Evolutionary conservation across 1,284 basidiomycete species (phyloP).

Genomic region (Sporisorium sorghi): DNA sequence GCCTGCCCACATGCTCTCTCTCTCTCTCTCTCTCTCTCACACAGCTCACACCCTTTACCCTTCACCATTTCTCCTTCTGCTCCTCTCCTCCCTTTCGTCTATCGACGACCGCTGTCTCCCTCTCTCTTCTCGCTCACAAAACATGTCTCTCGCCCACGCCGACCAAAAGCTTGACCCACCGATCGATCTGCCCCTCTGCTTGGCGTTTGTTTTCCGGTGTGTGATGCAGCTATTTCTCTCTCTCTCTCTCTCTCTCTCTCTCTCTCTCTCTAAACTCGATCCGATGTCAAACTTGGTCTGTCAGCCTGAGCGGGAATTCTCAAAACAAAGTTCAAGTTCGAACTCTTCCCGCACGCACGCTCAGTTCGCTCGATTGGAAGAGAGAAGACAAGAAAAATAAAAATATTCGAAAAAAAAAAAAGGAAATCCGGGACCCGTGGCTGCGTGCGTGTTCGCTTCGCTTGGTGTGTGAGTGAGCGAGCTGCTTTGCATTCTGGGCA

Average conservation of each 20-base stretch:
- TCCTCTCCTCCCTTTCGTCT: background rate
- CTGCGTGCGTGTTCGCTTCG: constrained; percentile 5
- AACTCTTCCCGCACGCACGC: no score
- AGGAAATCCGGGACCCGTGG: background rate
- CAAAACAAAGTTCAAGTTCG: background rate
- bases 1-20: no score
- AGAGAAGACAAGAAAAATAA: no score
- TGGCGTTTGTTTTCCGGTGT: no score
- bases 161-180: constrained; percentile 6
- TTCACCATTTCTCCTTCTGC: background rate
- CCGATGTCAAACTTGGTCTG: no score
- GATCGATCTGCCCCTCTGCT: no score
- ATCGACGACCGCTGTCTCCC: background rate
- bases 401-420: background rate
- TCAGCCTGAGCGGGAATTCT: background rate
- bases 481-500: constrained; percentile 15
- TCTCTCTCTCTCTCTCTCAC: background rate
- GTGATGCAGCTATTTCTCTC: no score
- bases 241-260: no score
- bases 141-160: constrained; percentile 5
- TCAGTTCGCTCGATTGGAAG: no score
- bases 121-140: background rate
- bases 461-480: background rate
- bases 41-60: background rate
- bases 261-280: no score